phyloP scores from a whole-genome alignment of 1,284 basidiomycete species.

The Ceratobasidium papillatum region DNA sequence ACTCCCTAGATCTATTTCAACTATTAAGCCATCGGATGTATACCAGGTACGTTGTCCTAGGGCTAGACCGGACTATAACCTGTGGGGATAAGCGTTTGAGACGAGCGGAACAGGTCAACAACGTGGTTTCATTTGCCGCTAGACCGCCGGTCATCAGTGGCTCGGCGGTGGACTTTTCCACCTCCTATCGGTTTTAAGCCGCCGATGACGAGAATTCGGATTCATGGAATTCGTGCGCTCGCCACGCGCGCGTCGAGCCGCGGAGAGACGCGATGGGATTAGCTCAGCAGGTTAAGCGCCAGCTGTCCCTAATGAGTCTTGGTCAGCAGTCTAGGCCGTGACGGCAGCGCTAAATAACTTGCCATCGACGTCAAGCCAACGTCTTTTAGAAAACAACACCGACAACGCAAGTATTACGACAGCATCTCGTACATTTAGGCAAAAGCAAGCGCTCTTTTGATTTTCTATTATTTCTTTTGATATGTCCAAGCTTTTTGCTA shows the following conservation, averaged over 20 bases:
- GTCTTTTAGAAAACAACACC: background rate
- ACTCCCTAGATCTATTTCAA: background rate
- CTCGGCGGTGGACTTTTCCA: background rate
- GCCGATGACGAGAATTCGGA: background rate
- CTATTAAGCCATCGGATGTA: background rate
- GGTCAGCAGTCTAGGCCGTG: background rate
- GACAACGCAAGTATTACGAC: background rate
- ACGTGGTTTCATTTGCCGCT: background rate
- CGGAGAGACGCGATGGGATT: background rate
- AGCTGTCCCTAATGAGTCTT: background rate
- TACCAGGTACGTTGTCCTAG: background rate
- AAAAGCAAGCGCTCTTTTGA: slow-evolving; percentile 7
- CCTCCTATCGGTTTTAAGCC: background rate
- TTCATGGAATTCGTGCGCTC: background rate
- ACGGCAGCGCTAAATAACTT: background rate
- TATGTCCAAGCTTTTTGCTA: slow-evolving; percentile 34
- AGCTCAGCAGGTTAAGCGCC: slow-evolving; percentile 1
- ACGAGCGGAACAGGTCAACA: background rate
- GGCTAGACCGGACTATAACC: background rate
- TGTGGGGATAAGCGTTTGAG: background rate
- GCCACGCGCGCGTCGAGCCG: background rate
- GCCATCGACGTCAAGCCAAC: background rate
- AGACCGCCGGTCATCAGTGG: background rate
- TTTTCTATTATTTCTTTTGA: background rate
- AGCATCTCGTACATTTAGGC: slow-evolving; percentile 12